Base-by-base conservation (phyloP, 2,329 filamentous ascomycete genomes). In the Purpureocillium takamizusanense region DNA sequence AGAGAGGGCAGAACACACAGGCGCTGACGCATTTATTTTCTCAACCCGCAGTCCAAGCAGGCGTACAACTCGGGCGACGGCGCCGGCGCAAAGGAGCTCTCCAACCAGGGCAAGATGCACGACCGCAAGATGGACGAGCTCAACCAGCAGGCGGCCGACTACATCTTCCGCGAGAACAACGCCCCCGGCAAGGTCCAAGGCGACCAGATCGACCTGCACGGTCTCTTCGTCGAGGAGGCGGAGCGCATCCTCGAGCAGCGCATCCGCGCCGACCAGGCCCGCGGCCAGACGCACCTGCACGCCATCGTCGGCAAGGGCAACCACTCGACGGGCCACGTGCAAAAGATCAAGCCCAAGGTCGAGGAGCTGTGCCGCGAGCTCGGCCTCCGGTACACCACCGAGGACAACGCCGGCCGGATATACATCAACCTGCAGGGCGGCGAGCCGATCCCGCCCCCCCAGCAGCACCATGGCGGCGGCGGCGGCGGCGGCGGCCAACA, bases 301-400 rank as follows among this genome's bases (percentile, higher is more conserved):
- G 89, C 94, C 31, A 95, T 98, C 53, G 90, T 97, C 23, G 92
- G 92, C 54, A 94, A 90, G 63, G 92, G 92, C 3, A 92, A 94
- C 59, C 92, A 98, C 65, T 86, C 80, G 36, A 68, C 65, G 9
- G 76, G 81, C 47, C 83, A 92, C 53, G 73, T 97, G 17, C 87
- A 95, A 62, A 95, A 92, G 70, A 81, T 98, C 61, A 95, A 94
- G 66, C 92, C 92, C n/a, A 75, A 85, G 44, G 87, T 97, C 32
- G 89, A 97, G 65, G 74, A 85, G 57, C 70, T 97, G 35, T 95
- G 90, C 61, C 74, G 69, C 35, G 83, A 95, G 57, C 63, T 94
- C 33, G 86, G 89, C 0, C 69, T 98, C 39, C 75, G 88, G 51
- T 95, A 84, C 61, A 65, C 74, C 40, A 94, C 87, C 2, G 92